A percentile compares a stretch with the other conserved stretches of the same genome.
Evolutionary conservation across 148 eudicot genomes (phyloP).

Genomic region (Amaranthus palmeri): DNA sequence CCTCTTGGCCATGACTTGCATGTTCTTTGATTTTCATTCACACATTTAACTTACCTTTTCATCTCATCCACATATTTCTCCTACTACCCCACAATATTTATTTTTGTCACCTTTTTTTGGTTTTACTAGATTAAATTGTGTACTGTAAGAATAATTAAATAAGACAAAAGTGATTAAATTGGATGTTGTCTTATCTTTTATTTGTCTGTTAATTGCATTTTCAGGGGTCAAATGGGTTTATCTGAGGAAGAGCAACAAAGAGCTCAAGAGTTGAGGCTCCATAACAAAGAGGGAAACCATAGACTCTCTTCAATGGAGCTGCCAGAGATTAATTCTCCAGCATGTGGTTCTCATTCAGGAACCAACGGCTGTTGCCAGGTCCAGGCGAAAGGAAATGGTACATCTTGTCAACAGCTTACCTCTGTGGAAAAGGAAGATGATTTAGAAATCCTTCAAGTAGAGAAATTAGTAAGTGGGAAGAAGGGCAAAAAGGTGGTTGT

Average conservation of each 20-base stretch:
- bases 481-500: constrained; percentile 41
- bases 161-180: background rate
- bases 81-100: no score
- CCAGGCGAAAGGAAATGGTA: constrained; percentile 42
- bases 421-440: constrained; percentile 25
- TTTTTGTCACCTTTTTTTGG: no score
- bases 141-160: background rate
- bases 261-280: constrained; percentile 62
- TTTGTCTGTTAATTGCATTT: background rate
- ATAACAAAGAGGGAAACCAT: constrained; percentile 31
- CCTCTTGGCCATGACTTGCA: no score
- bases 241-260: constrained; percentile 82
- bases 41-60: no score
- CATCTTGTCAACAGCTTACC: constrained; percentile 49
- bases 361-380: constrained; percentile 45
- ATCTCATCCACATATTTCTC: no score
- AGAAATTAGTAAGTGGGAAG: constrained; percentile 33
- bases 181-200: background rate
- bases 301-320: constrained; percentile 13
- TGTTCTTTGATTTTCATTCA: no score
- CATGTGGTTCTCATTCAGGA: constrained; percentile 34
- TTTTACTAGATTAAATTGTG: background rate
- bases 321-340: constrained; percentile 17
- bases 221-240: constrained; percentile 97
- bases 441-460: constrained; percentile 20